A percentile compares a stretch with the other conserved stretches of the same genome.
These are phyloP conservation scores for Linnemannia exigua DNA, from an alignment of 192 early-diverging fungal genomes.

Conservation along the genomic window DNA sequence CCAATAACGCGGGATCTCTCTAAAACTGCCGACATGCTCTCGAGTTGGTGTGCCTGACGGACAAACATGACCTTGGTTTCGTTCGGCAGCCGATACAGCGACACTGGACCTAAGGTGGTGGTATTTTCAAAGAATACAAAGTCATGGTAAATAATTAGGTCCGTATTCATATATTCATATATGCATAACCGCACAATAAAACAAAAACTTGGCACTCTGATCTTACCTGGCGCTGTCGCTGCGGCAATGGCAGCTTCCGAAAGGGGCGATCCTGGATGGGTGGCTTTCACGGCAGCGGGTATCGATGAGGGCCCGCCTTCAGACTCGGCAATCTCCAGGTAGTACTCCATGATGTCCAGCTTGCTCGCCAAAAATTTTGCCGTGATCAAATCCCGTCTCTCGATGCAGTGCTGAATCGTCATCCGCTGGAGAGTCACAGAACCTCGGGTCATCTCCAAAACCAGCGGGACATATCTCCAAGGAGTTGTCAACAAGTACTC, in stretches of 20 bases:
- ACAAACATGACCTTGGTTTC: constrained; percentile 2
- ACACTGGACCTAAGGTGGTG: neutral
- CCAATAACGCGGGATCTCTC: constrained; percentile 8
- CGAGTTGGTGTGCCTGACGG: neutral
- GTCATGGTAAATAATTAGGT: neutral
- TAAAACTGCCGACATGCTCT: neutral
- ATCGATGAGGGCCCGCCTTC: neutral
- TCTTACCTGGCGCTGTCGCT: neutral
- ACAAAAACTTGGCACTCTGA: too few relatives aligned
- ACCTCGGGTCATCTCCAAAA: neutral
- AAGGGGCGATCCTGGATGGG: neutral
- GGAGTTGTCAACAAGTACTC: neutral
- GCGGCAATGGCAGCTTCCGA: neutral
- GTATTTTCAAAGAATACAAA: neutral
- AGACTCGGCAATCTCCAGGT: neutral
- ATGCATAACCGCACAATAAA: neutral
- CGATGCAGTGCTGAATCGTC: constrained; percentile 16
- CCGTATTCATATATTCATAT: neutral
- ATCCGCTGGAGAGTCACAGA: constrained; percentile 10
- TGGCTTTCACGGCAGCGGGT: neutral
- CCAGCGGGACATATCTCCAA: neutral
- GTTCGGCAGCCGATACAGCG: constrained; percentile 5
- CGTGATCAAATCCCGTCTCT: constrained; percentile 2
- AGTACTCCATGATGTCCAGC: neutral
- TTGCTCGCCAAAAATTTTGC: constrained; percentile 14